A percentile compares a stretch with the other conserved stretches of the same genome.
Conservation (phyloP, 2,329 filamentous ascomycete genomes). For the Arthrobotrys conoides region DNA sequence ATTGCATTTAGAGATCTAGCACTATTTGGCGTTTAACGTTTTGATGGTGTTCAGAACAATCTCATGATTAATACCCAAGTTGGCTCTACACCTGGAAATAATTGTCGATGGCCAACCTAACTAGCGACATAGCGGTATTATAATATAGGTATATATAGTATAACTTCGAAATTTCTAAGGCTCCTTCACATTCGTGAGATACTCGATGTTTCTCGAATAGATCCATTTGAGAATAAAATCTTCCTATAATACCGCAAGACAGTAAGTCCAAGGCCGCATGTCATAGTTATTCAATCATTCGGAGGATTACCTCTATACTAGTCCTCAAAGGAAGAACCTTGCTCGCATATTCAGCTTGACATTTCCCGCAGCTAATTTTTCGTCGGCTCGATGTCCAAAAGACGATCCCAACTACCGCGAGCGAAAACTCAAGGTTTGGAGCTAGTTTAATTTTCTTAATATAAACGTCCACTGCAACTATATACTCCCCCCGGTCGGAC, state of each 20-base stretch:
- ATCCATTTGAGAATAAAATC: constrained; percentile 43
- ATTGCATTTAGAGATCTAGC: too few relatives aligned
- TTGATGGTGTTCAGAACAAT: too few relatives aligned
- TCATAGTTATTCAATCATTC: too few relatives aligned
- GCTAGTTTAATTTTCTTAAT: neutral
- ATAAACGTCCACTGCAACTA: constrained; percentile 23
- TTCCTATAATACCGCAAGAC: constrained; percentile 2
- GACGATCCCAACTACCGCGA: constrained; percentile 15
- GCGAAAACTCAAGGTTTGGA: neutral
- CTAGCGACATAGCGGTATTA: too few relatives aligned
- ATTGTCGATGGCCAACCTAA: too few relatives aligned
- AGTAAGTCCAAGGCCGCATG: neutral
- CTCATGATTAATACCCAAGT: too few relatives aligned
- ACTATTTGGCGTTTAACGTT: too few relatives aligned
- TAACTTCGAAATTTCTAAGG: neutral
- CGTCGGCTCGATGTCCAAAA: constrained; percentile 38
- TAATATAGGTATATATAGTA: too few relatives aligned
- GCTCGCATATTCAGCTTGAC: constrained; percentile 14
- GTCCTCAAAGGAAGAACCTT: constrained; percentile 24
- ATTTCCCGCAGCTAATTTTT: constrained; percentile 30
- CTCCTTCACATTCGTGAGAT: constrained; percentile 10
- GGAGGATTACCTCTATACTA: constrained; percentile 27
- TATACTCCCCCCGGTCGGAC: constrained; percentile 27
- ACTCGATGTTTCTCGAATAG: constrained; percentile 25
- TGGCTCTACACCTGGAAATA: too few relatives aligned